These are phyloP conservation scores for Colletotrichum spaethianum DNA, from an alignment of 2,329 filamentous ascomycete species.

Conservation along the genomic window DNA sequence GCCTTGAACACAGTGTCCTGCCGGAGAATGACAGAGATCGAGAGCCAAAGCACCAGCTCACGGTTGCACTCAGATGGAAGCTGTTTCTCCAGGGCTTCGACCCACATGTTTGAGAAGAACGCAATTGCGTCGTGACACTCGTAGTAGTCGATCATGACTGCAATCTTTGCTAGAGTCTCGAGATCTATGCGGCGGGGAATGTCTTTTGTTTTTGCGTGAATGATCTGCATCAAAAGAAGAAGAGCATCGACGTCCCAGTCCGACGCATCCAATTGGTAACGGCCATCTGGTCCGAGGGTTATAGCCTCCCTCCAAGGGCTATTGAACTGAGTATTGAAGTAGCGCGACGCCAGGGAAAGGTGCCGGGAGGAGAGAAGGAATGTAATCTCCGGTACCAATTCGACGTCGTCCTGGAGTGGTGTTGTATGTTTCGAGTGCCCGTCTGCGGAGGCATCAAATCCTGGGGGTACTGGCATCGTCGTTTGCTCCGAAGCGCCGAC, in stretches of 20 bases:
- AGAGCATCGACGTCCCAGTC: constrained; percentile 48
- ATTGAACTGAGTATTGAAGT: constrained; percentile 34
- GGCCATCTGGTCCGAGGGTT: not conserved
- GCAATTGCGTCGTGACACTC: constrained; percentile 46
- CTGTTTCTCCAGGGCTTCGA: constrained; percentile 6
- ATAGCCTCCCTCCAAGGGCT: constrained; percentile 36
- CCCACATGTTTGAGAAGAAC: constrained; percentile 40
- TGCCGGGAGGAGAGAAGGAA: constrained; percentile 42
- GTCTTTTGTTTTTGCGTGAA: constrained; percentile 45
- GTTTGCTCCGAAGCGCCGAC: not conserved
- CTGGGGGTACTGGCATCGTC: not conserved
- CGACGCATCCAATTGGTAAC: constrained; percentile 10
- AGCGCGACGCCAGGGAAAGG: constrained; percentile 37
- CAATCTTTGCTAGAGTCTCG: constrained; percentile 46
- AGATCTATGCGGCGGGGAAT: constrained; percentile 43
- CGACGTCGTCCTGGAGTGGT: not conserved
- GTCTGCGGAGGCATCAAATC: not conserved
- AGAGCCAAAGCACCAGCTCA: constrained; percentile 26
- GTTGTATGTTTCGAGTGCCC: not conserved
- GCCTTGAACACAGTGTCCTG: constrained; percentile 1
- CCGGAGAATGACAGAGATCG: constrained; percentile 42
- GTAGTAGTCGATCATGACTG: constrained; percentile 48
- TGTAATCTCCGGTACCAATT: not conserved
- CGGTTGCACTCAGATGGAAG: constrained; percentile 27
- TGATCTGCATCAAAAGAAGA: constrained; percentile 48